Base-by-base conservation (phyloP, 169 alveolate species). In the Toxoplasma gondii region DNA sequence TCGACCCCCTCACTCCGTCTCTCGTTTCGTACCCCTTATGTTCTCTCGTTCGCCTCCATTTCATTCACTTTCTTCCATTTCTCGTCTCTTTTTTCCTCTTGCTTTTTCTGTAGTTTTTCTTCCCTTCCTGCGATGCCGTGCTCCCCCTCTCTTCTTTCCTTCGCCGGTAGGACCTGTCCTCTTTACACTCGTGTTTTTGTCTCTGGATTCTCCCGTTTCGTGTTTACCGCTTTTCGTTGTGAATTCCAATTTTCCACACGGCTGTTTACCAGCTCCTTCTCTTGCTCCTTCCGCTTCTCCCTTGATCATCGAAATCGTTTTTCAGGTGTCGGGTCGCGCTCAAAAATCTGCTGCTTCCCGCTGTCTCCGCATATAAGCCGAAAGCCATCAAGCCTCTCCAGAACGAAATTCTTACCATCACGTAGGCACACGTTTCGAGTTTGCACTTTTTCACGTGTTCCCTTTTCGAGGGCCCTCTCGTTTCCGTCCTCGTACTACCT, bases 341-440 rank as follows among this genome's bases (percentile, higher is more conserved):
- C 41, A 16, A 41, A 43, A 41, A 38, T 29, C 90, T 82, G 27
- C 90, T 82, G 36, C 90, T 82, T 27, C 90, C 90, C 5, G 90
- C 90, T 4, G 67, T 82, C 90, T 82, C 90, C 64, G 90, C 90
- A 38, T 82, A 82, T 36, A 82, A 82, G 67, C 67, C 90, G 90
- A 82, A 82, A 36, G 67, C 67, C 67, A 16, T 82, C 36, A 82
- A 43, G 90, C 90, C 64, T 24, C 41, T 82, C 54, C 67, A 22
- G 31, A 12, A 82, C 90, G 90, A 82, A 49, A 43, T 1, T 36
- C 90, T 82, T 12, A 41, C 90, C 41, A 82, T 82, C 67, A 43
- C 53, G 90, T 82, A 82, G 39, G 90, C 58, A 49, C 58, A 49
- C 58, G 4, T 12, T 4, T 2, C 44, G 53, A 7, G 54, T 27